Percentiles rank a stretch among this genome's conserved stretches.
phyloP scores from a whole-genome alignment of 441 rosid species.

The Omphalea diandra region DNA sequence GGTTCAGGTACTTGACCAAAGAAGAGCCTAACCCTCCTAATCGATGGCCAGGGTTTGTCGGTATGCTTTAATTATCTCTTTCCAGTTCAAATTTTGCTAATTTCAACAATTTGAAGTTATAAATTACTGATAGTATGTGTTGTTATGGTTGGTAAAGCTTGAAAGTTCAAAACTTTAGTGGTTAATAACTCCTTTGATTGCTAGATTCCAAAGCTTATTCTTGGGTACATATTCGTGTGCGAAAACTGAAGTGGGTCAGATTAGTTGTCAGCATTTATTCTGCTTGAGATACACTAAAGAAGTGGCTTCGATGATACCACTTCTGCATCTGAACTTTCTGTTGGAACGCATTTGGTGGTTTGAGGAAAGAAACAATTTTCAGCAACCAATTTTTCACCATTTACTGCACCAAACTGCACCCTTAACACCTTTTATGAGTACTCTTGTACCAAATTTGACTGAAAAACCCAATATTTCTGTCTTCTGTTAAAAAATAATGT shows the following conservation, averaged over 20 bases:
- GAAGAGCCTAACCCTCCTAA: conserved; percentile 71
- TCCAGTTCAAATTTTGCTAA: background rate
- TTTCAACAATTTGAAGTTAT: background rate
- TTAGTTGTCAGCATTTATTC: too few relatives aligned
- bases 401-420: background rate
- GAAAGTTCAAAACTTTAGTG: background rate
- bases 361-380: background rate
- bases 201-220: background rate
- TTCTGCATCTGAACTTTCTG: background rate
- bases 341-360: background rate
- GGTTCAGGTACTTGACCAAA: conserved; percentile 76
- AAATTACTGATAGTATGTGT: background rate
- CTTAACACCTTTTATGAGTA: background rate
- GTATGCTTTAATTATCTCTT: conserved; percentile 32
- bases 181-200: background rate
- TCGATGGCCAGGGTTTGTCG: conserved; percentile 81
- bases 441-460: background rate
- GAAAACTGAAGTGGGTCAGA: background rate
- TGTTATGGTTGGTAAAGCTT: conserved; percentile 11
- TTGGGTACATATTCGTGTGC: background rate
- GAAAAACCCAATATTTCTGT: background rate
- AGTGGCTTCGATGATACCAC: background rate
- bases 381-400: background rate
- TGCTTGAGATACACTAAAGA: background rate
- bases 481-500: background rate